Base-by-base conservation (phyloP, 768 basidiomycete genomes). In the Lactarius indigo region DNA sequence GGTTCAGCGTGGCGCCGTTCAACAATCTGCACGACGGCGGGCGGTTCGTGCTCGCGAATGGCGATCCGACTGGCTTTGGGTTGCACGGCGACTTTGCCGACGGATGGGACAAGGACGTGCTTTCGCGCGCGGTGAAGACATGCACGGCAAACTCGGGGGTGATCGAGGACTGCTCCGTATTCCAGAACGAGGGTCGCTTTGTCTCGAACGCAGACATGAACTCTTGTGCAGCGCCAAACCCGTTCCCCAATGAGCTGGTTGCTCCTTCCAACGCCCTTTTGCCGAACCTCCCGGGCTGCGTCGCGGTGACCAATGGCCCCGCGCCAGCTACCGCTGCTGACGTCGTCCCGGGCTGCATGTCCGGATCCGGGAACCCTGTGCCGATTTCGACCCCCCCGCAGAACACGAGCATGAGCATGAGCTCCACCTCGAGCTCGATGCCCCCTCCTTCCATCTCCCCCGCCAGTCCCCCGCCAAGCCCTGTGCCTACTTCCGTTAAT, bases 11-110 rank as follows among this genome's bases (percentile, higher is more conserved):
- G n/a, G 62, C 66, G 5, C 56, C 54, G 2, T 75, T 78, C 68
- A 72, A 76, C 59, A 66, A 62, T 28, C 65, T 72, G 56, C 73
- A 76, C 47, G 71, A 71, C 31, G 71, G 70, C 28, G 75, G 76
- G 54, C 78, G 77, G 18, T 76, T 78, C 62, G 78, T 80, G 60
- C 77, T 79, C 41, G 73, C 82, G 17, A 77, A 77, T 63, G 80
- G 79, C 31, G 82, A 84, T 65, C 75, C 80, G 6, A 81, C 80
- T 6, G 80, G 81, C 3, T 78, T 77, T 66, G 80, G 79, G 31
- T 70, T 76, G 44, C 76, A 78, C 63, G 77, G 74, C 5, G 79
- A 80, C 68, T 79, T 78, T 68, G 70, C 74, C 64, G 77, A 78
- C 60, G 80, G 82, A 6, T 83, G 82, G 82, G 75, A 80, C 59